Conservation (phyloP, 352 stramenopile genomes). For the Pythium brachiatum region DNA sequence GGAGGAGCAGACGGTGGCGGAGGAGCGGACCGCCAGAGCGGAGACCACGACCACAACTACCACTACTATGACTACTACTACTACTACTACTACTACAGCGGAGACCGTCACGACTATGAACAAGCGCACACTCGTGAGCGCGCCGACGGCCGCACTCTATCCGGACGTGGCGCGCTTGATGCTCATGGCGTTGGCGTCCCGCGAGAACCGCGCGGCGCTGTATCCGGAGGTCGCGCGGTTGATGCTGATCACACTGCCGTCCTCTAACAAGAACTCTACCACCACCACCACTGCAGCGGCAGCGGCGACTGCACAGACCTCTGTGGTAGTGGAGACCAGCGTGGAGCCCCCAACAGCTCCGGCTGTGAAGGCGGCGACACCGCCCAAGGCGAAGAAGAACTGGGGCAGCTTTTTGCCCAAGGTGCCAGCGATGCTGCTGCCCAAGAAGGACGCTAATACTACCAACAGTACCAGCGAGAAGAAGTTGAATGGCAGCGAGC, state of each 20-base stretch:
- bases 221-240: background rate
- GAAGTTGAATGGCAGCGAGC: background rate
- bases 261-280: too few species aligned
- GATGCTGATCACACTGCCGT: background rate
- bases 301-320: too few species aligned
- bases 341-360: background rate
- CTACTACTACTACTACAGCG: too few species aligned
- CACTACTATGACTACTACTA: too few species aligned
- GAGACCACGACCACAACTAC: background rate
- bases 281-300: too few species aligned
- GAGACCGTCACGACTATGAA: too few species aligned
- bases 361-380: slow-evolving; percentile 1
- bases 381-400: slow-evolving; percentile 38
- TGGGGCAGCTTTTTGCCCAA: slow-evolving; percentile 65
- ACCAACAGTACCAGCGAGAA: slow-evolving; percentile 5
- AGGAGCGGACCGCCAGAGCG: background rate
- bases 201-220: background rate
- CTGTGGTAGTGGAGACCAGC: background rate
- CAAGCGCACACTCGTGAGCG: background rate
- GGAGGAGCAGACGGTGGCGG: background rate
- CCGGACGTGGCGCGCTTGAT: background rate
- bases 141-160: background rate
- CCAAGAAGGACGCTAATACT: slow-evolving; percentile 23
- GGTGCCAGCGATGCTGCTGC: slow-evolving; percentile 37
- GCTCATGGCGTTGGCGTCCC: background rate